phyloP scores from a whole-genome alignment of 2,329 filamentous ascomycete genomes.

The Lachnellula cervina region DNA sequence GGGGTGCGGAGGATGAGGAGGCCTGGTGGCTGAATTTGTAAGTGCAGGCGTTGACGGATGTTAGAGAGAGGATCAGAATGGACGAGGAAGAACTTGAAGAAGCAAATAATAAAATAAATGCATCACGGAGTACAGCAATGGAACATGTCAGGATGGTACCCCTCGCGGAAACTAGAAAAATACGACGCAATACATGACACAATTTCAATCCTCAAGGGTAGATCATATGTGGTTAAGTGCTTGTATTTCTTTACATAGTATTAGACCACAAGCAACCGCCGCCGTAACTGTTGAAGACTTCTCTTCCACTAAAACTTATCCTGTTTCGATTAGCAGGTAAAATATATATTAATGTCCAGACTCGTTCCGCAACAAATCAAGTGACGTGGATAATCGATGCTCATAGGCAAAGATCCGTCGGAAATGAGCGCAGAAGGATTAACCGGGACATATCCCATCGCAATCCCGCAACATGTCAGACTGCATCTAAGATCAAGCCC shows the following conservation, averaged over 20 bases:
- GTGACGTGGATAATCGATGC: constrained; percentile 8
- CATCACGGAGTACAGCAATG: no score
- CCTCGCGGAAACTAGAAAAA: no score
- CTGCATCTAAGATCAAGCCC: neutral
- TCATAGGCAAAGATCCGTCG: constrained; percentile 7
- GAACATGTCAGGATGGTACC: no score
- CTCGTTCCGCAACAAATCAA: constrained; percentile 15
- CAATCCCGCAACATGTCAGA: neutral
- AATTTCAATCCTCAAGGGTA: no score
- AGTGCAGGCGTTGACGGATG: constrained; percentile 57
- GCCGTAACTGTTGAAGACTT: constrained; percentile 1
- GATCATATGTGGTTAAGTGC: neutral
- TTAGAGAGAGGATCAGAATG: constrained; percentile 47
- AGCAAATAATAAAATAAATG: no score
- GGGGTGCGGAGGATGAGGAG: constrained; percentile 43
- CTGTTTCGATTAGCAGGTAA: constrained; percentile 2
- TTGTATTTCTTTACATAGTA: constrained; percentile 1
- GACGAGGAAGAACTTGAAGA: constrained; percentile 24
- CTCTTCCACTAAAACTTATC: constrained; percentile 5
- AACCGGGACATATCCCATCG: neutral
- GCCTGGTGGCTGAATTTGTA: constrained; percentile 62
- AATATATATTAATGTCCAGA: constrained; percentile 12
- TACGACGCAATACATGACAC: no score
- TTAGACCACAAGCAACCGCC: neutral
- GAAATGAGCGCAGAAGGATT: neutral